Base-by-base conservation (phyloP, 2,329 filamentous ascomycete genomes). In the Davidsoniella eucalypti region DNA sequence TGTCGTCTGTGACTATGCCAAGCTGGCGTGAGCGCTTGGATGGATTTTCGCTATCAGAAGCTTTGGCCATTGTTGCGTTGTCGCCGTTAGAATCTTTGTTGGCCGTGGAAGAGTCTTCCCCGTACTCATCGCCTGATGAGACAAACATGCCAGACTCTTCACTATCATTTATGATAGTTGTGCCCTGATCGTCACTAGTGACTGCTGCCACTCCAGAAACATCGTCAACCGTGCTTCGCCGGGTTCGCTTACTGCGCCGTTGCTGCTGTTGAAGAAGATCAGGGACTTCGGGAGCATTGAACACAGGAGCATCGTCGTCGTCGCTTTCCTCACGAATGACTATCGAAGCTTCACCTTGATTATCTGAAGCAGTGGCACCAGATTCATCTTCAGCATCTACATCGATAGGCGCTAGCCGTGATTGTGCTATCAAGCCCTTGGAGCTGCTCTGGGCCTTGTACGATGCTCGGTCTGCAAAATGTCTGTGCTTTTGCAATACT, bases 401-500 rank as follows among this genome's bases (percentile, higher is more conserved):
- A 14, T 51, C 52, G 17, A 54, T 49, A 14, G 52, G 52, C 18
- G 51, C 51, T 6, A 33, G 16, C 6, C 36, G 43, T 14, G 51
- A 49, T 21, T 49, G 37, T 16, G 50, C 50, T 37, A 48, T 52
- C 7, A 53, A 47, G 5, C 51, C 51, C 18, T 47, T 50, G 3
- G 38, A 26, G 21, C 40, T 29, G 14, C 50, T 63, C 59, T 61
- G 59, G 51, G 55, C 57, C 41, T 57, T 58, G 43, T 53, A 53
- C 55, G 53, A 60, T 59, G 55, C 61, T 49, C 52, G 54, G 57
- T 61, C 58, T 14, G 47, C 48, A 12, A 87, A 87, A 16, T 77
- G 73, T 65, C 94, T 95, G 58, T 85, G 80, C 63, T 92, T 94
- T 51, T 80, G 83, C 52, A 96, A 73, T 37, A 98, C 69, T 33